Conservation (phyloP, 2,329 filamentous ascomycete genomes). For the Fusarium clavum region DNA sequence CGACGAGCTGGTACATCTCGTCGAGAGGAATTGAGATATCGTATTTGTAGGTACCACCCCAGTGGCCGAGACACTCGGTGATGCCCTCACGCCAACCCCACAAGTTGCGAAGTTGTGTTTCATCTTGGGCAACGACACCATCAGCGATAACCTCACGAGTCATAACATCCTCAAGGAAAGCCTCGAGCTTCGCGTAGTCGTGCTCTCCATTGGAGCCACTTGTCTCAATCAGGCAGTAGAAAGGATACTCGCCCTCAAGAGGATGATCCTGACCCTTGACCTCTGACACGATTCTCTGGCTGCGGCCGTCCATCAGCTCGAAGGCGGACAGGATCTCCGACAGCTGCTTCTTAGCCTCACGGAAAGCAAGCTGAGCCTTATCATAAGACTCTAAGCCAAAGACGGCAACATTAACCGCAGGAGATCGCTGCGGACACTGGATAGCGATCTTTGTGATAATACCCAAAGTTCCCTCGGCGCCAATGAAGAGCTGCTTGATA, state of each 20-base stretch:
- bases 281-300: constrained; percentile 79
- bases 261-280: constrained; percentile 83
- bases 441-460: constrained; percentile 93
- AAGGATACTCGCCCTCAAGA: constrained; percentile 85
- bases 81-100: constrained; percentile 97
- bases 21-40: constrained; percentile 92
- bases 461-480: constrained; percentile 92
- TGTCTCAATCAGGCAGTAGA: constrained; percentile 97
- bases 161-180: constrained; percentile 94
- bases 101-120: constrained; percentile 85
- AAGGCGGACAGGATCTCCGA: constrained; percentile 97
- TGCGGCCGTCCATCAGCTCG: constrained; percentile 92
- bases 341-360: constrained; percentile 88
- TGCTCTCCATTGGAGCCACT: constrained; percentile 95
- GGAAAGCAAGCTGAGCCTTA: constrained; percentile 86
- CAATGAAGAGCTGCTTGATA: constrained; percentile 95
- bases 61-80: constrained; percentile 87
- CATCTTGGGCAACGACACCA: constrained; percentile 91
- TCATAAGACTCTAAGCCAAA: constrained; percentile 93
- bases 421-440: constrained; percentile 86
- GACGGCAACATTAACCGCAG: constrained; percentile 93
- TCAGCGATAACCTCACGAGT: constrained; percentile 85
- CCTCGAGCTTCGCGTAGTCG: constrained; percentile 89
- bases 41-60: constrained; percentile 98
- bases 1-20: constrained; percentile 89